These are phyloP conservation scores for Fusarium lyarnte DNA, from an alignment of 2,329 filamentous ascomycete genomes.

Conservation along the genomic window DNA sequence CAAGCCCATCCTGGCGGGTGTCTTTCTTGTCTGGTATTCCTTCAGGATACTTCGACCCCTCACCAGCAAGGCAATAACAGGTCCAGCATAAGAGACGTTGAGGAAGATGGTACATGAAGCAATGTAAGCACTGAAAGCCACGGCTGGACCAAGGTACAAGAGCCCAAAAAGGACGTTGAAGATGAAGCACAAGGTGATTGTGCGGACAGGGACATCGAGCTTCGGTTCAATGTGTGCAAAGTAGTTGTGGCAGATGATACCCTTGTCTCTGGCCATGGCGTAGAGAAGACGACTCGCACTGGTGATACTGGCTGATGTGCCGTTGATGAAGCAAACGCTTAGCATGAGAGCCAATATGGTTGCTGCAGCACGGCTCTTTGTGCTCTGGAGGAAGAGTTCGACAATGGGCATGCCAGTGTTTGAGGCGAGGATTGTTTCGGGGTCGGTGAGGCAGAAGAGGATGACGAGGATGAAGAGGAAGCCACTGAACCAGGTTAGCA, in stretches of 20 bases:
- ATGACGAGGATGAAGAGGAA: constrained; percentile 53
- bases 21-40: constrained; percentile 7
- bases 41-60: constrained; percentile 2
- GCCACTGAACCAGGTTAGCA: constrained; percentile 39
- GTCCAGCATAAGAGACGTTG: constrained; percentile 28
- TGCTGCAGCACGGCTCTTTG: constrained; percentile 50
- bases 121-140: constrained; percentile 33
- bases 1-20: neutral
- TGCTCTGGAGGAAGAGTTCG: constrained; percentile 56
- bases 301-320: constrained; percentile 51
- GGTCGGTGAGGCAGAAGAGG: constrained; percentile 53
- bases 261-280: constrained; percentile 41
- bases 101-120: constrained; percentile 34
- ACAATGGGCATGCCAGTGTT: constrained; percentile 57
- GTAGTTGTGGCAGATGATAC: constrained; percentile 19
- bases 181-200: constrained; percentile 14
- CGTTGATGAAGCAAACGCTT: constrained; percentile 56
- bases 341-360: constrained; percentile 52
- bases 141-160: constrained; percentile 25
- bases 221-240: constrained; percentile 17
- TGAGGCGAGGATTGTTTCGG: constrained; percentile 47
- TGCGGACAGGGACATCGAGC: constrained; percentile 24
- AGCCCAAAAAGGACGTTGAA: constrained; percentile 33
- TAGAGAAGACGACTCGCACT: constrained; percentile 55
- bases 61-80: constrained; percentile 17